phyloP scores from a whole-genome alignment of 2,329 filamentous ascomycete species.

The Fusarium pseudograminearum region DNA sequence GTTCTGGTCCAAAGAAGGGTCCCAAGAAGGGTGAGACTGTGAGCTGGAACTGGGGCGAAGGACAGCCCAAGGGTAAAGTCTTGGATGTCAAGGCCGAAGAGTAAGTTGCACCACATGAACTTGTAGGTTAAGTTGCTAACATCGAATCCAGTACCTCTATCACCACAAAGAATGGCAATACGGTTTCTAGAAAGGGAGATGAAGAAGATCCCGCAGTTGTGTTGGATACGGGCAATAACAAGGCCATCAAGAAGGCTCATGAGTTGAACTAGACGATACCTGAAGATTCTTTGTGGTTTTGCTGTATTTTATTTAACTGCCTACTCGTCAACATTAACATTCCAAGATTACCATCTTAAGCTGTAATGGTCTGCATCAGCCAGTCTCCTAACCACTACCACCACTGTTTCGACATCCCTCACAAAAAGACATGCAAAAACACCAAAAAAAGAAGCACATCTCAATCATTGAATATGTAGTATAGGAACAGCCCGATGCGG shows the following conservation, averaged over 20 bases:
- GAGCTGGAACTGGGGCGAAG: constrained; percentile 61
- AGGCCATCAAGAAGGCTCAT: constrained; percentile 57
- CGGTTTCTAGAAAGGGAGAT: constrained; percentile 56
- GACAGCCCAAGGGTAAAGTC: constrained; percentile 58
- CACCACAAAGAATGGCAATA: constrained; percentile 57
- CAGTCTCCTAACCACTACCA: not conserved
- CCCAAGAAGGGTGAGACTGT: constrained; percentile 58
- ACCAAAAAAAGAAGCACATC: constrained; percentile 16
- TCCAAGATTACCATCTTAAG: not conserved
- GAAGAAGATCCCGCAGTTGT: constrained; percentile 59
- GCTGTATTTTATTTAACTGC: not conserved
- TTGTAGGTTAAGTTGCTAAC: not conserved
- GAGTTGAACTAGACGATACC: constrained; percentile 51
- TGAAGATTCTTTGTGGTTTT: not conserved
- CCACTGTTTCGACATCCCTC: not conserved
- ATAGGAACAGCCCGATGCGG: constrained; percentile 52
- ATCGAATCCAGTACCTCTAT: constrained; percentile 40
- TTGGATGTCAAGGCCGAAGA: constrained; percentile 58
- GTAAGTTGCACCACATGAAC: constrained; percentile 43
- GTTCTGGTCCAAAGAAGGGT: constrained; percentile 47
- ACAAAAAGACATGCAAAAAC: not conserved
- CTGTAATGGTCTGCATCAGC: not conserved
- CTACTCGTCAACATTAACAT: not conserved
- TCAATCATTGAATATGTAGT: constrained; percentile 24
- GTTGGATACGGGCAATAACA: constrained; percentile 57